Base-by-base conservation (phyloP, 306 rosid species). In the Lithocarpus polystachyus region DNA sequence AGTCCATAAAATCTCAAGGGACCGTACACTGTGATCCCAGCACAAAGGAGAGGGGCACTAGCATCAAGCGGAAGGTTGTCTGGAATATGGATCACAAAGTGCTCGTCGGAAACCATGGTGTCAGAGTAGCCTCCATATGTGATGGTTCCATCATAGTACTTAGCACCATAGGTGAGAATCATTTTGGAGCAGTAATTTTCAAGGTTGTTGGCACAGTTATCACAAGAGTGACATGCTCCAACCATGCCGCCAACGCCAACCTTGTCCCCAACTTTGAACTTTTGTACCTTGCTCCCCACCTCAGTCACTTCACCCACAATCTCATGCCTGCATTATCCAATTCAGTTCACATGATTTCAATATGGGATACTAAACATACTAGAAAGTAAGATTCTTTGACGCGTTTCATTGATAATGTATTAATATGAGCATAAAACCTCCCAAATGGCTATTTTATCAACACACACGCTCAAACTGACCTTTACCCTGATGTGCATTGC, bases 11-110 rank as follows among this genome's bases (percentile, higher is more conserved):
- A 53, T 33, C 67, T 84, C 79, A 89, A 60, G 33, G 90, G 90
- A 75, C 87, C 84, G n/a, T 84, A 84, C 0, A 89, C 90, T 5
- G 92, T 80, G 64, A 84, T 71, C 6, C 92, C 90, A 14, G 87
- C 90, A 31, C 92, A 89, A 0, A 84, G 80, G 54, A 89, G 68
- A 1, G 92, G 92, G 11, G 87, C 84, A 1, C 81, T 62, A 52
- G 68, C 86, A 4, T 83, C 87, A 0, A 83, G 79, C 1, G 89
- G 81, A 24, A 85, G 18, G 7, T 60, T 43, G 3, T 73, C 77
- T 0, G 89, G 91, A 4, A 85, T 70, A 0, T 18, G 48, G 0
- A 83, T 72, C 0, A 78, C 82, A 28, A 75, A 85, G 33, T 73
- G 68, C 53, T 83, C 73, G 1, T 88, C 75, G 2, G 81, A 87